Evolutionary conservation across 768 basidiomycete genomes (phyloP), one percentile per base, ranked within the genome.

Genomic region (Collybia sordida): DNA sequence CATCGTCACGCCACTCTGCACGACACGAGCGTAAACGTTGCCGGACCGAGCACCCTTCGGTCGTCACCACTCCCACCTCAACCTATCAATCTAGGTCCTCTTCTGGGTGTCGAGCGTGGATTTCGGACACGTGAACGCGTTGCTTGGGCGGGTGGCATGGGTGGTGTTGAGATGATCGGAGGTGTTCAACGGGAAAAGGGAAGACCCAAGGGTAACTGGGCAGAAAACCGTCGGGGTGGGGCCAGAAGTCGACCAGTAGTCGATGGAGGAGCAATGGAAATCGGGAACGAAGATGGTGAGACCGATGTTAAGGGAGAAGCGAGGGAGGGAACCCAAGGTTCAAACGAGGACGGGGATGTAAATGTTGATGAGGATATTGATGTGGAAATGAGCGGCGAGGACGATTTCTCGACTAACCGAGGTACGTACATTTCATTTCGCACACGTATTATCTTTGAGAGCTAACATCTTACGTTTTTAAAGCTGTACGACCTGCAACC

Each of bases 111-210:
- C 21, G 69, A 78, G 52, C 68, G 87, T 3, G 85, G 87, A 2
- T 86, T 88, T 54, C 69, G 73, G 58, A 84, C 86, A 18, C 64
- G 76, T 39, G 86, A 86, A 62, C 70, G 72, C 56, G 68, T 77
- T 2, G 79, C 79, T 6, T 71, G 69, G 48, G 77, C 76, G 36
- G 83, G 86, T 1, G 86, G 87, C 3, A 74, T 87, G 68, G 74
- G 78, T 18, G 84, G 84, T 0, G 77, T 85, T 22, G 83, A 85
- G 69, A 74, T 85, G 66, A 56, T 55, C 51, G 35, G 23, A 6
- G 40, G 55, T 12, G 28, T 44, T 4, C 42, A 53, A 25, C 50
- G 58, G 61, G 39, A 56, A 50, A 56, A 64, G 55, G 48, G 64
- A 62, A 42, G 70, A 31, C 5, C 31, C 9, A 31, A 67, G 54